Evolutionary conservation across 805 yeast species (phyloP).

Genomic region (Huiozyma naganishii): DNA sequence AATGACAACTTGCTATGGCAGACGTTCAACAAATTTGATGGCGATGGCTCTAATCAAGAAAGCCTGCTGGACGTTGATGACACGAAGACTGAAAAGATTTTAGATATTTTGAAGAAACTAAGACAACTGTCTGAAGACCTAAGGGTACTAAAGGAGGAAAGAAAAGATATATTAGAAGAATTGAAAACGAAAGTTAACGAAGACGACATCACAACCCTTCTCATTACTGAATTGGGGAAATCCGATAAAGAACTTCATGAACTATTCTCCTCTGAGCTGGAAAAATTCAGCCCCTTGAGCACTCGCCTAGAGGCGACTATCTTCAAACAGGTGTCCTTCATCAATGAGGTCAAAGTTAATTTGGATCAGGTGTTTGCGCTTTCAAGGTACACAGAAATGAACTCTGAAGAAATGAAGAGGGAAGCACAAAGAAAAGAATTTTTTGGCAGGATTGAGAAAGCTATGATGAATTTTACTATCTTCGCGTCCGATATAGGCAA

Average conservation of each 20-base stretch:
- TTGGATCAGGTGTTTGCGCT: slow-evolving; percentile 38
- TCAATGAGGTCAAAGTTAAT: slow-evolving; percentile 35
- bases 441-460: slow-evolving; percentile 35
- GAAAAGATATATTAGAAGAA: slow-evolving; percentile 47
- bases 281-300: slow-evolving; percentile 62
- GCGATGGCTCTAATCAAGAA: slow-evolving; percentile 10
- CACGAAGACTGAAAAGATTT: slow-evolving; percentile 23
- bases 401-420: slow-evolving; percentile 28
- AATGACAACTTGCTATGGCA: slow-evolving; percentile 34
- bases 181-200: slow-evolving; percentile 60
- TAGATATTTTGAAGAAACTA: slow-evolving; percentile 35
- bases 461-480: slow-evolving; percentile 48
- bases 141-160: slow-evolving; percentile 51
- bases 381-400: slow-evolving; percentile 34
- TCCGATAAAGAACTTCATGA: slow-evolving; percentile 47
- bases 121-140: slow-evolving; percentile 53
- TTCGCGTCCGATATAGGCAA: slow-evolving; percentile 48
- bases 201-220: slow-evolving; percentile 74
- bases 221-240: slow-evolving; percentile 53
- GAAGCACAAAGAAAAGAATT: slow-evolving; percentile 27
- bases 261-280: slow-evolving; percentile 60
- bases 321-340: slow-evolving; percentile 47
- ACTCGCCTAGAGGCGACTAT: slow-evolving; percentile 57
- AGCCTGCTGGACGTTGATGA: slow-evolving; percentile 67
- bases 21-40: slow-evolving; percentile 26